Evolutionary conservation across 768 basidiomycete species (phyloP).

Genomic region (Tylopilus rubrobrunneus): DNA sequence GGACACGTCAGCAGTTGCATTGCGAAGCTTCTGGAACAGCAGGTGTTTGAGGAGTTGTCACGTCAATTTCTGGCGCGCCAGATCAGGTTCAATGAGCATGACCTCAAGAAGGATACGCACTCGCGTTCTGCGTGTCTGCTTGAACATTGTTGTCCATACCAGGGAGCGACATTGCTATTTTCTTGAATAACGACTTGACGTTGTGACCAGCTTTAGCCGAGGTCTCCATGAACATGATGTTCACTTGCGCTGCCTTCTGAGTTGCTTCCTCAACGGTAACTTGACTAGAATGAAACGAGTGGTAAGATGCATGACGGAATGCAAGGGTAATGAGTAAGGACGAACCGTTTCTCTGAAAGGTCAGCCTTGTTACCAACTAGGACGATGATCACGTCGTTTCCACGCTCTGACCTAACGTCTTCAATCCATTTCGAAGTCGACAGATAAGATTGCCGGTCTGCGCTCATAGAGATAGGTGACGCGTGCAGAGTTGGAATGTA

Average conservation of each 20-base stretch:
- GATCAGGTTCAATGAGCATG: constrained; percentile 4
- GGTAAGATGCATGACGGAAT: constrained; percentile 3
- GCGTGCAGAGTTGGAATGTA: neutral
- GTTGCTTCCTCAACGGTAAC: constrained; percentile 99
- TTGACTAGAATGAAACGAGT: constrained; percentile 57
- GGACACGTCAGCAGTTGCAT: constrained; percentile 64
- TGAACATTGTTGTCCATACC: constrained; percentile 88
- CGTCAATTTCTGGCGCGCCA: constrained; percentile 75
- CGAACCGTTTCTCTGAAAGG: constrained; percentile 94
- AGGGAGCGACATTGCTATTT: constrained; percentile 96
- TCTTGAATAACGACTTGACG: constrained; percentile 98
- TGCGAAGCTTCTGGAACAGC: constrained; percentile 84
- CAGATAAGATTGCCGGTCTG: constrained; percentile 96
- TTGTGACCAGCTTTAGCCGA: constrained; percentile 99
- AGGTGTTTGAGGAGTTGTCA: constrained; percentile 63
- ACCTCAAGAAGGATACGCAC: constrained; percentile 27
- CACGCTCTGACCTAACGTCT: constrained; percentile 95
- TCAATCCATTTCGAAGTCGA: constrained; percentile 99
- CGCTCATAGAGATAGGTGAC: constrained; percentile 3
- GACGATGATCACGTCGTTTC: constrained; percentile 97
- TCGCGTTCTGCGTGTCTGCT: constrained; percentile 49
- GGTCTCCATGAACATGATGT: constrained; percentile 99
- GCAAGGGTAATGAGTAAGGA: constrained; percentile 7
- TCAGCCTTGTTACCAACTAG: constrained; percentile 99
- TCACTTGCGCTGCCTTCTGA: constrained; percentile 81